Evolutionary conservation across 73 alveolate species (phyloP), one percentile per base, ranked within the genome.

Genomic region (Paramecium biaurelia): DNA sequence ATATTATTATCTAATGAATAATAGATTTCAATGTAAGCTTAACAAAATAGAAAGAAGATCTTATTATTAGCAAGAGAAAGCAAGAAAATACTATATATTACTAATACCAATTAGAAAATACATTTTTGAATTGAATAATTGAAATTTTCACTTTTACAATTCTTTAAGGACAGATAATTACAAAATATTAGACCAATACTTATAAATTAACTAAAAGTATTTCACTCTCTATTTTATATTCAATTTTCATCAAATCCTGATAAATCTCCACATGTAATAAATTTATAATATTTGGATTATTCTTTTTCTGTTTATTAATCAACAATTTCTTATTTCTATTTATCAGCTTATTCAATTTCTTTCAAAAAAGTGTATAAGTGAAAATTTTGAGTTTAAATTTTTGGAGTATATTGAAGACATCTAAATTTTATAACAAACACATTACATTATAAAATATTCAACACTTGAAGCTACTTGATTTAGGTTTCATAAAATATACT

Each of bases 211-310:
- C 23, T 23, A 63, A 11, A 11, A 0, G 9, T 30, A 26, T 1
- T 63, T 30, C 23, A 63, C 21, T 3, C 0, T 7, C n/a, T n/a
- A n/a, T 5, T 53, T 53, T 53, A 53, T 53, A 53, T 34, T 86
- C 93, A 86, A 57, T 86, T 79, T 63, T 89, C 94, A 89, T 89
- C 94, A 41, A 89, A 89, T 45, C 94, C 94, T 23, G 92, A 89
- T 45, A 89, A 63, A 32, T 89, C 94, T 5, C 94, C 94, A 68
- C 94, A 89, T 26, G 94, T 89, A 43, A 89, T 67, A 49, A 89
- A 89, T 53, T 89, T 89, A 32, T 89, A 89, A 89, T 70, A 89
- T 72, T 89, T 70, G 24, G 76, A 72, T 26, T 89, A 41, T 89
- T 89, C 94, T 20, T 89, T 89, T 7, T 43, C 45, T 70, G n/a